These are phyloP conservation scores for Tetrapyrgos nigripes DNA, from an alignment of 1,284 basidiomycete species.

Conservation along the genomic window DNA sequence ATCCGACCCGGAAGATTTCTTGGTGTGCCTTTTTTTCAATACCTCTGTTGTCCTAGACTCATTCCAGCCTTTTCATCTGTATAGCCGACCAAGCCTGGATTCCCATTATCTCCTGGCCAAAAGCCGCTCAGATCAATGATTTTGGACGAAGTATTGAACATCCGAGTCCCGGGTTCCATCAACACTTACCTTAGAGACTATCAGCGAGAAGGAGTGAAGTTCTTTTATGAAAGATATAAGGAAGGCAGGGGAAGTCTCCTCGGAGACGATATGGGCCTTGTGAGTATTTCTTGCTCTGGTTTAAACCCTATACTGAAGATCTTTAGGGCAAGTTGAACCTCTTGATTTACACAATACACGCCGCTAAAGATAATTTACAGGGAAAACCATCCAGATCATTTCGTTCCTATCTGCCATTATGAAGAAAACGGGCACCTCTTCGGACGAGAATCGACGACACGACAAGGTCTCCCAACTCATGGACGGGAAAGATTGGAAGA, in stretches of 20 bases:
- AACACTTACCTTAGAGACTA: constrained; percentile 86
- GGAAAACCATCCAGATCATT: constrained; percentile 91
- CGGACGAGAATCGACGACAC: constrained; percentile 66
- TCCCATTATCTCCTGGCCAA: constrained; percentile 54
- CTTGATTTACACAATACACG: no score
- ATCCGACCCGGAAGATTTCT: constrained; percentile 31
- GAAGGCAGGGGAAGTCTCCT: constrained; percentile 74
- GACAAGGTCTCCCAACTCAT: constrained; percentile 69
- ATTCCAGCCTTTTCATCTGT: not conserved
- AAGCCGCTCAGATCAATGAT: constrained; percentile 46
- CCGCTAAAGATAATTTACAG: constrained; percentile 34
- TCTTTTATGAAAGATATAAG: constrained; percentile 74
- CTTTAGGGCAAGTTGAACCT: constrained; percentile 30
- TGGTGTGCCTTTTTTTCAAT: constrained; percentile 1
- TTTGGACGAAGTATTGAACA: constrained; percentile 50
- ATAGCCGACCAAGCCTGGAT: constrained; percentile 56
- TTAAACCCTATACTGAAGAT: constrained; percentile 5
- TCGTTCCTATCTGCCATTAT: constrained; percentile 88
- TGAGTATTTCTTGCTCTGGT: constrained; percentile 40
- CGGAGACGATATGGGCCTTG: constrained; percentile 91
- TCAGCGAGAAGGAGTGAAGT: constrained; percentile 82
- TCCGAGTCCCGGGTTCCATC: constrained; percentile 73
- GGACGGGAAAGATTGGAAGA: constrained; percentile 61
- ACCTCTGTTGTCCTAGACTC: not conserved
- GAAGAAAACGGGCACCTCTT: constrained; percentile 71